Base-by-base conservation (phyloP, 225 moss, liverwort and hornwort species). In the Climacium dendroides region DNA sequence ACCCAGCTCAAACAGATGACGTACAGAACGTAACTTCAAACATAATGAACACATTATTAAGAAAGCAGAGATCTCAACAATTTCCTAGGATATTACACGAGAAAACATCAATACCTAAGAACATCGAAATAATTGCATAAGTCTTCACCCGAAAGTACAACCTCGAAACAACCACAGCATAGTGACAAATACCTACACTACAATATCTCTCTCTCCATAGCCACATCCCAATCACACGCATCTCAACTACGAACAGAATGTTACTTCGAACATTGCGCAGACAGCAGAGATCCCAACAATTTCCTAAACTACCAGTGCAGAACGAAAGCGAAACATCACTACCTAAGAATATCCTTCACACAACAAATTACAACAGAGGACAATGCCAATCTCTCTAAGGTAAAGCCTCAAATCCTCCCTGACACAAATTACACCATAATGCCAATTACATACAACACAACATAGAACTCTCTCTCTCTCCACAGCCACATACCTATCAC, bases 401-500 rank as follows among this genome's bases (percentile, higher is more conserved):
- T 19, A 79, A 58, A 65, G 47, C 64, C 65, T 60, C 63, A 26
- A 69, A 69, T 78, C 37, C 48, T 83, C 79, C 13, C 57, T 18
- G 55, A 37, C 29, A 79, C 80, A 83, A 47, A 85, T 29, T 64
- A 63, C 75, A 73, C 60, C 73, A 60, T 48, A 74, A 41, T 59
- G 61, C 48, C 55, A 88, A 48, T 58, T 43, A 29, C 86, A 62
- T 34, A 79, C 50, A 86, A 57, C 19, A 87, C 24, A 62, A 34
- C 71, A 91, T 60, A 26, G 45, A 74, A 18, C 11, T 37, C 67
- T 7, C 53, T 37, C 45, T 81, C 54, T 55, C 82, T 78, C 50
- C 58, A 43, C 41, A 84, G 78, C 13, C 50, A 87, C 88, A 54
- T 91, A 99, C 99, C 99, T 95, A 34, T 97, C 97, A 85, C 99